These are phyloP conservation scores for Cordyceps fumosorosea DNA, from an alignment of 2,329 filamentous ascomycete species.

Conservation along the genomic window DNA sequence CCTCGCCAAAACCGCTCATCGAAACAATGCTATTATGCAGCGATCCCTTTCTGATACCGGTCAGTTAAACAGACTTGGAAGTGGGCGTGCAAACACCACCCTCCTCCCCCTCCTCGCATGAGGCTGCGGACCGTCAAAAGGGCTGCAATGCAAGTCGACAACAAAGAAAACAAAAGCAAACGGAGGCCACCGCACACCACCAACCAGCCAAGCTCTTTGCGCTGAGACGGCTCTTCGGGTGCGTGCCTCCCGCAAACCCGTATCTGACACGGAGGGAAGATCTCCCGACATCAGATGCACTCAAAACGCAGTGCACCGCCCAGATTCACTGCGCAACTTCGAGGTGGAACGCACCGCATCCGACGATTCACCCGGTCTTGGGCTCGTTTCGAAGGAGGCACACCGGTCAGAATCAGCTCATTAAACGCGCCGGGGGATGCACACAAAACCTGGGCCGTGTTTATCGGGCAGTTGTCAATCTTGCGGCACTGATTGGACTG, in stretches of 20 bases:
- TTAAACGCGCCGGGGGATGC: background rate
- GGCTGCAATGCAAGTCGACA: background rate
- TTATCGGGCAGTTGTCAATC: background rate
- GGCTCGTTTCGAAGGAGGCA: background rate
- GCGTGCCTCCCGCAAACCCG: background rate
- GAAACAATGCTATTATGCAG: slow-evolving; percentile 6
- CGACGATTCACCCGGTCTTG: background rate
- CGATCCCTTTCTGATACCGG: background rate
- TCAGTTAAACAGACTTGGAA: background rate
- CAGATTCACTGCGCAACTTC: background rate
- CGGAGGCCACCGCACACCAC: background rate
- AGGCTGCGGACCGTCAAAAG: background rate
- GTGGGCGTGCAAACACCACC: background rate
- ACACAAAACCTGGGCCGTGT: background rate
- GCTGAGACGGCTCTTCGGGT: background rate
- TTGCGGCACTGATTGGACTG: background rate
- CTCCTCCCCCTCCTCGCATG: background rate
- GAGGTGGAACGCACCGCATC: background rate
- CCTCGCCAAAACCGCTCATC: background rate
- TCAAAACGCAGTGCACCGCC: background rate
- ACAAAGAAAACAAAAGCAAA: background rate
- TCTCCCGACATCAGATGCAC: slow-evolving; percentile 1
- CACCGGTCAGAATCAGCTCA: background rate
- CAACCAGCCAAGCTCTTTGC: background rate
- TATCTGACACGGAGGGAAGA: background rate